Conservation (phyloP, 2,329 filamentous ascomycete species). For the Diaporthe capsici region DNA sequence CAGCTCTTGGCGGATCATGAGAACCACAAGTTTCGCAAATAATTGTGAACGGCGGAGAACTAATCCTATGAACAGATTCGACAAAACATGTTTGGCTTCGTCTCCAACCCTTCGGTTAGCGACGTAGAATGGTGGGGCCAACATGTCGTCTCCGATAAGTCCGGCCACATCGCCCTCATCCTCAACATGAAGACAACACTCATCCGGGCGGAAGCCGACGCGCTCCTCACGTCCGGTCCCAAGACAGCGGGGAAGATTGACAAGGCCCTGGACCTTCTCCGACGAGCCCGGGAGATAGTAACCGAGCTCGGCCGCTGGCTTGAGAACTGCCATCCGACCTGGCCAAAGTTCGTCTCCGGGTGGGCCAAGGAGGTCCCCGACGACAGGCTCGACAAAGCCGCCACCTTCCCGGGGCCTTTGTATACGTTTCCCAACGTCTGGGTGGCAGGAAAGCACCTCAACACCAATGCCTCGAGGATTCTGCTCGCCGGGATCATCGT, state of each 20-base stretch:
- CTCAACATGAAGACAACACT: constrained; percentile 47
- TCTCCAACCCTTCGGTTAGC: constrained; percentile 42
- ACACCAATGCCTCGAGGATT: constrained; percentile 45
- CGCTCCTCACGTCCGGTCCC: constrained; percentile 40
- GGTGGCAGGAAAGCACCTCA: constrained; percentile 47
- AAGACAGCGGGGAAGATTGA: constrained; percentile 45
- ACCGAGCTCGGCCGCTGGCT: constrained; percentile 45
- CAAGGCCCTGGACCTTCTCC: constrained; percentile 44
- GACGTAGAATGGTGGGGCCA: constrained; percentile 46
- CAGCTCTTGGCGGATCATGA: no score
- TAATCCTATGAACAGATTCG: constrained; percentile 41
- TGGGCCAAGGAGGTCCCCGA: constrained; percentile 42
- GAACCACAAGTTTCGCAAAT: background rate
- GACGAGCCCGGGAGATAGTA: constrained; percentile 42
- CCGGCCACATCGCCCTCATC: constrained; percentile 46
- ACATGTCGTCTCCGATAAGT: constrained; percentile 43
- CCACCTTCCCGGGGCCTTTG: constrained; percentile 44
- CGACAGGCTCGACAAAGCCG: constrained; percentile 39
- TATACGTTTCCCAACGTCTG: constrained; percentile 46
- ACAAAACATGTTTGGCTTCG: constrained; percentile 46
- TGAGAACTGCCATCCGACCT: constrained; percentile 43
- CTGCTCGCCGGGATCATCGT: constrained; percentile 45
- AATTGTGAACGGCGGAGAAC: background rate
- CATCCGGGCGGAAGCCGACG: constrained; percentile 46
- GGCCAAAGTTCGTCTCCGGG: constrained; percentile 43